Evolutionary conservation across 495 filamentous ascomycete species (phyloP).

Genomic region (Penicillium ochrochloron): DNA sequence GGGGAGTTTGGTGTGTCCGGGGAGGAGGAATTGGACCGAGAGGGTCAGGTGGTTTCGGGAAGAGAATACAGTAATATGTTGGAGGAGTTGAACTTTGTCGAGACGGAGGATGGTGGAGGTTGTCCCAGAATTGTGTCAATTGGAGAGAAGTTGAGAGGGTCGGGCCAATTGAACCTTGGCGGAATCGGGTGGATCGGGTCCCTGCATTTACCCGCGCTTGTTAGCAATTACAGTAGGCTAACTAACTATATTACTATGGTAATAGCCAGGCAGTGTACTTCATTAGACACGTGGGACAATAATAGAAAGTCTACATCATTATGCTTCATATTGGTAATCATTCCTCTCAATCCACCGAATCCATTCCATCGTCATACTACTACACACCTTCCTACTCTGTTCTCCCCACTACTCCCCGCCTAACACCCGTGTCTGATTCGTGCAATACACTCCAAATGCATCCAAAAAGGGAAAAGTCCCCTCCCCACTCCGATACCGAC

Average conservation of each 20-base stretch:
- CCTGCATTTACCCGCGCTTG: slow-evolving; percentile 28
- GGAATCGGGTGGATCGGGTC: not conserved
- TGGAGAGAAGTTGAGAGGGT: not conserved
- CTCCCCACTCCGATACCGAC: not conserved
- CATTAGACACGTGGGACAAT: not conserved
- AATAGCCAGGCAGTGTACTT: too few relatives aligned
- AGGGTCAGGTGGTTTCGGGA: not conserved
- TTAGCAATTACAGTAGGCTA: too few relatives aligned
- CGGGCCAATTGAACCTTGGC: slow-evolving; percentile 1
- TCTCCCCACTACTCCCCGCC: not conserved
- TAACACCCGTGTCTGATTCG: not conserved
- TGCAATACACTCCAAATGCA: not conserved
- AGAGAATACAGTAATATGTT: not conserved
- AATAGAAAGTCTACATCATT: too few relatives aligned
- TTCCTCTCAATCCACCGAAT: not conserved
- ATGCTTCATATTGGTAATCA: not conserved
- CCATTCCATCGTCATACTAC: not conserved
- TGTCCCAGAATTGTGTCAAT: not conserved
- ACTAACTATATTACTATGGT: too few relatives aligned
- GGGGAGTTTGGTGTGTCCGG: not conserved
- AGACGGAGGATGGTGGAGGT: too few relatives aligned
- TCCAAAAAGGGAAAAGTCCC: not conserved
- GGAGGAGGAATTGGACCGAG: slow-evolving; percentile 19
- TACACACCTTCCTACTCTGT: not conserved
- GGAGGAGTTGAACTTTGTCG: slow-evolving; percentile 16